Percentiles rank a stretch among this genome's conserved stretches.
Evolutionary conservation across 1,284 basidiomycete species (phyloP).

Genomic region (Neonothopanus nambi): DNA sequence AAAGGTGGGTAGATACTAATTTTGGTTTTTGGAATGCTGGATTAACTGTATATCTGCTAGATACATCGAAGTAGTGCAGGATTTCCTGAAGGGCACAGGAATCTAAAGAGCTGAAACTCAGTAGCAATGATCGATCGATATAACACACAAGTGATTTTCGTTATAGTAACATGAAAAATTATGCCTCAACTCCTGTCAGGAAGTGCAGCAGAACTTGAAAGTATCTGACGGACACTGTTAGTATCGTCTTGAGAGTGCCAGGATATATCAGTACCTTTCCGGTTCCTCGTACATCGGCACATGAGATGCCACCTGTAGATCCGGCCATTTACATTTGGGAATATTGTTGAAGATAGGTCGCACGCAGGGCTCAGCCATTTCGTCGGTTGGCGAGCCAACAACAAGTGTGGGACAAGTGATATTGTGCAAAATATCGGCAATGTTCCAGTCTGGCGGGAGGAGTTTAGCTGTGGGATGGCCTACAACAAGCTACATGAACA

Average conservation of each 20-base stretch:
- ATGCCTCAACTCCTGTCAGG: too few species aligned
- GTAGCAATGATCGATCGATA: too few species aligned
- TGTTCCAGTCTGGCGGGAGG: slow-evolving; percentile 30
- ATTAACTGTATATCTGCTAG: too few species aligned
- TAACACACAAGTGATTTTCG: too few species aligned
- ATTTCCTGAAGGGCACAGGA: background rate
- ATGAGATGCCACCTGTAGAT: slow-evolving; percentile 47
- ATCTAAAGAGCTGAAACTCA: too few species aligned
- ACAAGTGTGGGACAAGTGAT: slow-evolving; percentile 50
- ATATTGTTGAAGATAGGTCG: slow-evolving; percentile 46
- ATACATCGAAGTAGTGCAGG: slow-evolving; percentile 13
- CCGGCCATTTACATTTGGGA: slow-evolving; percentile 47
- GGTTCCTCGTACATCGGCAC: slow-evolving; percentile 48
- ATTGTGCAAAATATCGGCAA: slow-evolving; percentile 39
- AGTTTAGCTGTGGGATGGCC: too few species aligned
- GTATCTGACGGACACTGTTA: too few species aligned
- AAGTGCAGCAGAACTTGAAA: too few species aligned
- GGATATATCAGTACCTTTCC: slow-evolving; percentile 31
- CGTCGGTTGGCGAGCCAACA: slow-evolving; percentile 51
- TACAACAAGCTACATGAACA: slow-evolving; percentile 32
- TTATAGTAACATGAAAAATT: too few species aligned
- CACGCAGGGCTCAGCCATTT: slow-evolving; percentile 46
- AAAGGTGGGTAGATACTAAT: too few species aligned
- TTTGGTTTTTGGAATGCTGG: too few species aligned
- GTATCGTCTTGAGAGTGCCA: too few species aligned